Evolutionary conservation across 805 yeast genomes (phyloP), one percentile per base, ranked within the genome.

Genomic region (Grigorovia transvaalensis): DNA sequence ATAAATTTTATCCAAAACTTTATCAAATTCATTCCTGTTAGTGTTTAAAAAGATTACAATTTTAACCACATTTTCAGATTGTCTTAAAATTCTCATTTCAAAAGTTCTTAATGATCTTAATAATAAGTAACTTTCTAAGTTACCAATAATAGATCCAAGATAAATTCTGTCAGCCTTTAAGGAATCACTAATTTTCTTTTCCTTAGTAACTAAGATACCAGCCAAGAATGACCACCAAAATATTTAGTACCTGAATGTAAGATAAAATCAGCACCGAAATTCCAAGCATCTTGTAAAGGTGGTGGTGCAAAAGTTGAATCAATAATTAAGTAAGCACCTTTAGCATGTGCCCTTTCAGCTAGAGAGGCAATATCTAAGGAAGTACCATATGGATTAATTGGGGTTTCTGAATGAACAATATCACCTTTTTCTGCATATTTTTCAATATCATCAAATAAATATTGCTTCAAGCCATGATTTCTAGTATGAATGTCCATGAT

Each of bases 221-320:
- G 95, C 88, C 48, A 90, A 9, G 95, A 85, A 69, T 89, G 96
- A 17, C 97, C 97, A 41, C 95, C 96, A 35, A 35, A 35, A 35
- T 35, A 35, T 12, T 35, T 35, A 35, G 41, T 35, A 35, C 41
- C 41, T 7, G 96, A 88, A 66, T 89, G 96, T 78, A 90, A 71
- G 17, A 90, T 81, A 58, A 88, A 68, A 66, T 90, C 96, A 27
- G 85, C 96, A 47, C 93, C 96, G 59, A 78, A 83, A 42, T 74
- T 74, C 68, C 88, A 87, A 4, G 95, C 91, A 54, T 87, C 79
- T 59, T 80, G 84, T 52, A 88, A 69, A 20, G 96, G 96, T 11
- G 95, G 95, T 17, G 96, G 96, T 7, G 96, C 96, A 68, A 90
- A 86, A 0, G 96, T 90, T 7, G 96, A 76, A 67, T 90, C 97